phyloP scores from a whole-genome alignment of 2,329 filamentous ascomycete genomes.

The Paradendryphiella salina region DNA sequence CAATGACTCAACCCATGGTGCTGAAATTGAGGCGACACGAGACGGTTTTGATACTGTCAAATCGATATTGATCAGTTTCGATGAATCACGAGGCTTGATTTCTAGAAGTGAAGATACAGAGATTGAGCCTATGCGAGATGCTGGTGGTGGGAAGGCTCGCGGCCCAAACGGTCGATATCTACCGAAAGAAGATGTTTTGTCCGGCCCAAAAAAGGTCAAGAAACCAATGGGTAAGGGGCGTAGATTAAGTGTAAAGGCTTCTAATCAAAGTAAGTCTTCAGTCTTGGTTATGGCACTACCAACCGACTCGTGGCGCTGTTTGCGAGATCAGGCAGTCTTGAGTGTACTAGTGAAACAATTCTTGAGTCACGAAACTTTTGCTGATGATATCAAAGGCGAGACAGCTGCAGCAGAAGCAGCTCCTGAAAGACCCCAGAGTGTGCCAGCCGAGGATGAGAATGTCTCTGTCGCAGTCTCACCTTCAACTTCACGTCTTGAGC shows the following conservation, averaged over 20 bases:
- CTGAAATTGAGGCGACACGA: not conserved
- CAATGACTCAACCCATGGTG: not conserved
- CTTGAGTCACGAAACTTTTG: too few relatives aligned
- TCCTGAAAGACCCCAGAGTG: not conserved
- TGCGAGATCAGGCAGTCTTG: too few relatives aligned
- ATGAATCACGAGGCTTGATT: not conserved
- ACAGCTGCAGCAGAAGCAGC: not conserved
- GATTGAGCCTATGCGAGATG: conserved; percentile 10
- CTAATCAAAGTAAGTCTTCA: not conserved
- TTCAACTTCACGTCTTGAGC: not conserved
- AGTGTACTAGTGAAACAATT: not conserved
- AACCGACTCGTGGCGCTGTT: too few relatives aligned
- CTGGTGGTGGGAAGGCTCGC: conserved; percentile 19
- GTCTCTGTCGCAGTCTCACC: not conserved
- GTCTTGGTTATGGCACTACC: not conserved
- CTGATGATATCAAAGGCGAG: not conserved
- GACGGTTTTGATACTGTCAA: too few relatives aligned
- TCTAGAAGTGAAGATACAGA: not conserved
- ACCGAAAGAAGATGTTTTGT: conserved; percentile 3
- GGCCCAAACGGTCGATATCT: conserved; percentile 24
- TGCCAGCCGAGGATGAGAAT: not conserved
- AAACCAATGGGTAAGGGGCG: not conserved
- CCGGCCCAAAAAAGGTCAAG: conserved; percentile 4
- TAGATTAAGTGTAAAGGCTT: not conserved
- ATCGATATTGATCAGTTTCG: not conserved